Evolutionary conservation across 768 basidiomycete species (phyloP).

Genomic region (Psilocybe cubensis): DNA sequence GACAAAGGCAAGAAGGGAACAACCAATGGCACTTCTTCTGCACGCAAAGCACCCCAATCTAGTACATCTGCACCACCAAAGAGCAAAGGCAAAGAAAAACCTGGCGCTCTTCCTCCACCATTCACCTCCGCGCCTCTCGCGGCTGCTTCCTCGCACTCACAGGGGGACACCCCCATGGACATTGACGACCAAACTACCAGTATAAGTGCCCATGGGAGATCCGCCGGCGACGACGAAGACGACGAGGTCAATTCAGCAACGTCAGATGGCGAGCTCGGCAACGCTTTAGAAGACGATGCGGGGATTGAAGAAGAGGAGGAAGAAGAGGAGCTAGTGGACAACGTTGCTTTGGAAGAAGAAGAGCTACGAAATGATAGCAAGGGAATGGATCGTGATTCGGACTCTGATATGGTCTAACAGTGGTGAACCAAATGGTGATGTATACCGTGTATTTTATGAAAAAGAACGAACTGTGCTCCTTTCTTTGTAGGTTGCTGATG

Average conservation of each 20-base stretch:
- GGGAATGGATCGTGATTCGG: too few species aligned
- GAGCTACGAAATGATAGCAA: slow-evolving; percentile 41
- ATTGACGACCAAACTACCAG: slow-evolving; percentile 17
- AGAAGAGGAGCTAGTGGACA: slow-evolving; percentile 38
- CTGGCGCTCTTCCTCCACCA: slow-evolving; percentile 27
- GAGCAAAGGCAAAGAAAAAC: slow-evolving; percentile 44
- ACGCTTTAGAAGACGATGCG: slow-evolving; percentile 11
- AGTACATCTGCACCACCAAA: slow-evolving; percentile 29
- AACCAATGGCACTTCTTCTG: slow-evolving; percentile 25
- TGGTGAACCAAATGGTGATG: too few species aligned
- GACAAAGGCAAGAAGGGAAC: slow-evolving; percentile 56
- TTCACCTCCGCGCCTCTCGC: slow-evolving; percentile 34
- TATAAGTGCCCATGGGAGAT: slow-evolving; percentile 2
- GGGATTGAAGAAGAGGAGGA: slow-evolving; percentile 38
- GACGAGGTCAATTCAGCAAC: slow-evolving; percentile 35
- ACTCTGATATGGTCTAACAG: too few species aligned
- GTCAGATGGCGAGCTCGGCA: too few species aligned
- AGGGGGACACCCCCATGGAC: slow-evolving; percentile 33
- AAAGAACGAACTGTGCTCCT: too few species aligned
- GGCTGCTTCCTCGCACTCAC: slow-evolving; percentile 11
- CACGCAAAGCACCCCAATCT: slow-evolving; percentile 14
- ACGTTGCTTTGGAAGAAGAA: slow-evolving; percentile 47
- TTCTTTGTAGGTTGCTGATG: too few species aligned
- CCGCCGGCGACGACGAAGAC: slow-evolving; percentile 25
- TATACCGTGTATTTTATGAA: too few species aligned